phyloP scores from a whole-genome alignment of 2,329 filamentous ascomycete species.

The Metarhizium guizhouense region DNA sequence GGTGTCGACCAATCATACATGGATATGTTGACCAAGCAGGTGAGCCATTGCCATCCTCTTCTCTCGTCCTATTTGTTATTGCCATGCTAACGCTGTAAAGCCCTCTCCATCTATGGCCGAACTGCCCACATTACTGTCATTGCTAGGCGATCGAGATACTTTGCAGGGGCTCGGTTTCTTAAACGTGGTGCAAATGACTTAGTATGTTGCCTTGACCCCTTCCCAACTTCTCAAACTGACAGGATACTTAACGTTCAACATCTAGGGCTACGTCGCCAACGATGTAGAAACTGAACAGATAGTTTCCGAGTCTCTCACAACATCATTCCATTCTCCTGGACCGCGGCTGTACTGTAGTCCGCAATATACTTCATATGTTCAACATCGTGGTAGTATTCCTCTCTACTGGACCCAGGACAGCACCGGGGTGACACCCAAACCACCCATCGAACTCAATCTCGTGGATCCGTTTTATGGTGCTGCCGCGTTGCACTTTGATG shows the following conservation, averaged over 20 bases:
- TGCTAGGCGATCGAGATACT: constrained; percentile 82
- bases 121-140: constrained; percentile 90
- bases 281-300: constrained; percentile 99
- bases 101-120: constrained; percentile 76
- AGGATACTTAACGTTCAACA: background rate
- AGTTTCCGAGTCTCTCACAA: constrained; percentile 87
- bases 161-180: constrained; percentile 87
- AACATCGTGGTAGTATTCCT: constrained; percentile 93
- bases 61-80: background rate
- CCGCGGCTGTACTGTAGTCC: constrained; percentile 79
- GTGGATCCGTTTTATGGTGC: constrained; percentile 93
- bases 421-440: constrained; percentile 90
- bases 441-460: constrained; percentile 91
- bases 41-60: constrained; percentile 9
- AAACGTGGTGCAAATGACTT: constrained; percentile 92
- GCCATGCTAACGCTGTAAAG: constrained; percentile 19
- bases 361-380: constrained; percentile 90
- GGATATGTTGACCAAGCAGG: constrained; percentile 89
- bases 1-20: constrained; percentile 93
- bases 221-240: background rate
- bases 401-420: constrained; percentile 97
- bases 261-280: constrained; percentile 81
- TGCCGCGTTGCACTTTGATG: constrained; percentile 88
- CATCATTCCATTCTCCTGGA: constrained; percentile 89
- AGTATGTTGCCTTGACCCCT: constrained; percentile 19